Base-by-base conservation (phyloP, 176 grass and related monocot species). In the Panicum miliaceum region DNA sequence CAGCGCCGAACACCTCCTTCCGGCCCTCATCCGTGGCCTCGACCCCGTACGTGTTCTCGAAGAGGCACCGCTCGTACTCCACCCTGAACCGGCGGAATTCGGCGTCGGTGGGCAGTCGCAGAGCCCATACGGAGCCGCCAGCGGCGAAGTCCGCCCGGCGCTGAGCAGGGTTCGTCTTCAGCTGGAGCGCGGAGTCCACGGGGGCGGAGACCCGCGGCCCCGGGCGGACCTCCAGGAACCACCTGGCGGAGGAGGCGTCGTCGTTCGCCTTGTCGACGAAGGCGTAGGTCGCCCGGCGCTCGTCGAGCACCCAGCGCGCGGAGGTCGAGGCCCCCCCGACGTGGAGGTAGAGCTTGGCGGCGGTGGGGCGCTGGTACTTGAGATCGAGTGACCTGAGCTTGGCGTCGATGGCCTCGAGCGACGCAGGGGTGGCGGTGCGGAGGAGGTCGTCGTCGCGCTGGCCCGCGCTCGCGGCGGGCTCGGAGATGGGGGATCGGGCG, bases 21-120 rank as follows among this genome's bases (percentile, higher is more conserved):
- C 84, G 79, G 51, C 94, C 94, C 34, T 95, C 87, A 53, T 98
- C 93, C 40, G 93, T 98, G 62, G 83, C 80, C 43, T 90, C 89
- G n/a, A 95, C 78, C 25, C 93, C 91, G 71, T 88, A 95, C 2
- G 91, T 95, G 81, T 95, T 98, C 87, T 98, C 91, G 45, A 98
- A 98, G 41, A 98, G 81, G 84, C 87, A 93, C 1, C 75, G 94
- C 34, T 92, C 86, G 79, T 87, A 98, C 41, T 92, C 84, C 65
- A 68, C 85, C 40, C 85, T 85, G 88, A 98, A 95, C 12, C 90
- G 93, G 56, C 90, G 93, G 66, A 95, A 95, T 19, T 79, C 71
- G 22, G 82, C 85, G 42, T 84, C 77, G 19, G 81, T 80, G 56
- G 92, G 76, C 46, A 95, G 90, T 4, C 94, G 94, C 78, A 98